Evolutionary conservation across 768 basidiomycete species (phyloP).

Genomic region (Pleurotus pulmonarius): DNA sequence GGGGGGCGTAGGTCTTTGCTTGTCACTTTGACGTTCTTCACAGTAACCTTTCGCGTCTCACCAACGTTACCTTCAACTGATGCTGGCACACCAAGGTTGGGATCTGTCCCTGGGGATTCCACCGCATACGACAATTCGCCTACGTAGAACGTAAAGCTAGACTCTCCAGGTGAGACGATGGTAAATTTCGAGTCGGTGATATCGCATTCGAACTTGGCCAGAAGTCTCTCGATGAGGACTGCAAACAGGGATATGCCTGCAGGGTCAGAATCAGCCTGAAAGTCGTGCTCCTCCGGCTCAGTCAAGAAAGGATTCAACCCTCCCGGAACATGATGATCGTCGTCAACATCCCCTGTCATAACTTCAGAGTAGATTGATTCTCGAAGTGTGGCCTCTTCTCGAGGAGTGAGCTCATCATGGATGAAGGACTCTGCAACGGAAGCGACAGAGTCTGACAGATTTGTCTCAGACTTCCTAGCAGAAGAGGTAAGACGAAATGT

Average conservation of each 20-base stretch:
- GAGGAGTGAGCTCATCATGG: slow-evolving; percentile 70
- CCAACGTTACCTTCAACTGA: slow-evolving; percentile 15
- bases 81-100: slow-evolving; percentile 1
- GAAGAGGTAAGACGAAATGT: slow-evolving; percentile 46
- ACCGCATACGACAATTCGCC: slow-evolving; percentile 58
- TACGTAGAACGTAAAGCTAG: slow-evolving; percentile 58
- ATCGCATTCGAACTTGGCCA: slow-evolving; percentile 77
- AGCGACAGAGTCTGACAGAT: slow-evolving; percentile 75
- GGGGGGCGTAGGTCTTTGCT: slow-evolving; percentile 36
- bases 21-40: slow-evolving; percentile 56
- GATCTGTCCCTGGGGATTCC: slow-evolving; percentile 19
- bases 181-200: slow-evolving; percentile 66
- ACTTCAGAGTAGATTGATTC: slow-evolving; percentile 37
- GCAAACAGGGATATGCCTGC: slow-evolving; percentile 80
- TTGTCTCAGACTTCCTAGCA: slow-evolving; percentile 17
- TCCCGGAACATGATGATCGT: slow-evolving; percentile 60
- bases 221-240: slow-evolving; percentile 71
- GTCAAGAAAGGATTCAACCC: slow-evolving; percentile 56
- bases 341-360: slow-evolving; percentile 4
- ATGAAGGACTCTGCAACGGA: slow-evolving; percentile 86
- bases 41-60: slow-evolving; percentile 44
- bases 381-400: slow-evolving; percentile 68
- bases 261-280: slow-evolving; percentile 50
- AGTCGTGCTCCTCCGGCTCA: slow-evolving; percentile 35
- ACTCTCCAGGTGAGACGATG: slow-evolving; percentile 59